These are phyloP conservation scores for Cicer pinnatifidum DNA, from an alignment of 306 rosid species.

Conservation along the genomic window DNA sequence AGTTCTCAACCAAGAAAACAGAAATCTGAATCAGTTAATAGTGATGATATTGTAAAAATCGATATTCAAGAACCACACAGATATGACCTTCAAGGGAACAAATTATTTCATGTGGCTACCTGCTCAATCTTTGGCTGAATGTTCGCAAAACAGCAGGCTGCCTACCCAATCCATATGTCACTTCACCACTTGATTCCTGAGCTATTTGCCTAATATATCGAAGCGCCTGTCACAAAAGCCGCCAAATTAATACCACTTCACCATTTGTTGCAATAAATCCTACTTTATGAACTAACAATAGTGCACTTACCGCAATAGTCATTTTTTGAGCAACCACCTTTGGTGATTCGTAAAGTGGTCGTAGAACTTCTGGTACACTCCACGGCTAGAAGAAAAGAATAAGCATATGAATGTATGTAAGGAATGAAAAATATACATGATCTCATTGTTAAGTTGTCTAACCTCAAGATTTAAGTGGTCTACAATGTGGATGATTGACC, in stretches of 20 bases:
- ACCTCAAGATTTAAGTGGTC: slow-evolving; percentile 98
- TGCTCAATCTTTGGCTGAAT: slow-evolving; percentile 93
- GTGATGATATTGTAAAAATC: not conserved
- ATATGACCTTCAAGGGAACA: not conserved
- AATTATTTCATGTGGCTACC: slow-evolving; percentile 49
- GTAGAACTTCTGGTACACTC: slow-evolving; percentile 96
- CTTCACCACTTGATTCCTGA: slow-evolving; percentile 95
- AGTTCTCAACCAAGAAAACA: not conserved
- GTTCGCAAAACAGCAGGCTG: slow-evolving; percentile 96
- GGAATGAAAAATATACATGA: not conserved
- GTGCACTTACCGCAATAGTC: slow-evolving; percentile 83
- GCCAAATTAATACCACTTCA: slow-evolving; percentile 33
- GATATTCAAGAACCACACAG: not conserved
- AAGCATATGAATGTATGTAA: slow-evolving; percentile 8
- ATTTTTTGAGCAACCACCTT: slow-evolving; percentile 88
- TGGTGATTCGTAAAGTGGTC: slow-evolving; percentile 95
- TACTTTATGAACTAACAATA: not conserved
- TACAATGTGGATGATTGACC: slow-evolving; percentile 94
- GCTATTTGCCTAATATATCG: slow-evolving; percentile 93
- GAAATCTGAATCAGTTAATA: not conserved
- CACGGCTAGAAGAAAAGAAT: slow-evolving; percentile 63
- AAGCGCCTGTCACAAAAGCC: slow-evolving; percentile 65
- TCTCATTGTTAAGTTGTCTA: slow-evolving; percentile 34
- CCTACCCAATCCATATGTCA: slow-evolving; percentile 91
- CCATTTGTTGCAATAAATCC: not conserved